Evolutionary conservation across 2,329 filamentous ascomycete species (phyloP).

Genomic region (Calonectria pseudoreteaudii): DNA sequence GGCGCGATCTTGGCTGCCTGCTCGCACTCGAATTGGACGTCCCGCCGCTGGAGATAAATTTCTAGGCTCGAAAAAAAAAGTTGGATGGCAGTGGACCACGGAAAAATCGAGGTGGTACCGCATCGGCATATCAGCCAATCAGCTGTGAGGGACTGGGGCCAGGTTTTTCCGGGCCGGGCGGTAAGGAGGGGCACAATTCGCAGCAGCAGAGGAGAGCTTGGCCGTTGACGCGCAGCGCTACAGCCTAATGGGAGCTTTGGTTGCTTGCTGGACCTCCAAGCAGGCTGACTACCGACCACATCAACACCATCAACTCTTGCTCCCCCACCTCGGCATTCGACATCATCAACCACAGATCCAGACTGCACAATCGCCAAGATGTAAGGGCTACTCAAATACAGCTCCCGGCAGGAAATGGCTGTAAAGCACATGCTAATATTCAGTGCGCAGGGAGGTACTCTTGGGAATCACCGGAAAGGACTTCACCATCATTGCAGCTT

Average conservation of each 20-base stretch:
- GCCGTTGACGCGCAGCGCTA: constrained; percentile 52
- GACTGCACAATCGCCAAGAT: constrained; percentile 38
- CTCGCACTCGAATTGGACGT: constrained; percentile 39
- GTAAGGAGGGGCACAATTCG: constrained; percentile 48
- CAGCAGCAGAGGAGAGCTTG: constrained; percentile 35
- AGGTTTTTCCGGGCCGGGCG: constrained; percentile 50
- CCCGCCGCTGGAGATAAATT: constrained; percentile 45
- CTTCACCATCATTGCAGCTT: constrained; percentile 97
- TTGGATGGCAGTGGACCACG: constrained; percentile 45
- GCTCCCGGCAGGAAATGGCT: constrained; percentile 12
- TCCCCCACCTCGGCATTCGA: constrained; percentile 25
- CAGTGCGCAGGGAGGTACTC: constrained; percentile 84
- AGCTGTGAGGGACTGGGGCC: constrained; percentile 30
- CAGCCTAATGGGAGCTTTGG: constrained; percentile 50
- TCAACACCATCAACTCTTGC: constrained; percentile 33
- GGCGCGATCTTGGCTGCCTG: constrained; percentile 40
- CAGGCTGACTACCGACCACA: constrained; percentile 38
- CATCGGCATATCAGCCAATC: constrained; percentile 37
- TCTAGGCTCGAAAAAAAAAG: constrained; percentile 55
- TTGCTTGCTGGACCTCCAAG: constrained; percentile 38
- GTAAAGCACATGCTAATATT: constrained; percentile 26
- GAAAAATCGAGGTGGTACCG: constrained; percentile 32
- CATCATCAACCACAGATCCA: constrained; percentile 30
- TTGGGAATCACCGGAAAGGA: constrained; percentile 99
- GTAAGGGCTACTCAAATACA: constrained; percentile 32